Base-by-base conservation (phyloP, 2,329 filamentous ascomycete species). In the Samsoniella hepiali region DNA sequence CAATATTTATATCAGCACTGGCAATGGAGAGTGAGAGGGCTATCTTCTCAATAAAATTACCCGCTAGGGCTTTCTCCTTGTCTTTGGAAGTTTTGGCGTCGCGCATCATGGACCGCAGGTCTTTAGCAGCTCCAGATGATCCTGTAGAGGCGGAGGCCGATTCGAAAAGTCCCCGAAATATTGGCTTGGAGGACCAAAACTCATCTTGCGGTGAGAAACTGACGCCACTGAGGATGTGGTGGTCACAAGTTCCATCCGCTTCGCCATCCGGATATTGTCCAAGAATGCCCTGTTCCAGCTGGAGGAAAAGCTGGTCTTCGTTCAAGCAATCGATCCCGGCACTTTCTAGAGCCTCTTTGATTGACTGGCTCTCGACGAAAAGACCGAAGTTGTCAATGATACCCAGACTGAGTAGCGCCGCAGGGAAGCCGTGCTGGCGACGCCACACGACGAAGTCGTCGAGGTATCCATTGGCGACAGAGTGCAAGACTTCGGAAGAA, bases 211-310 rank as follows among this genome's bases (percentile, higher is more conserved):
- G 50, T 0, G 56, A 38, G 13, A 58, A 58, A 44, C 10, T 29
- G n/a, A 40, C 32, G n/a, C 56, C 56, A 32, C 42, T 58, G 15
- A 58, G 32, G 5, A 49, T 49, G 10, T 58, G 44, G 44, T 58
- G 56, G 11, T 58, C 44, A 17, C 17, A 47, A 13, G 44, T 38
- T 1, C 56, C 56, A 29, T 49, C 56, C 11, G 56, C 44, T 49
- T 58, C 56, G 5, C 56, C 56, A n/a, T 58, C 56, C 8, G 56
- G 22, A 31, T 58, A 58, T 22, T 58, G 56, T 29, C 44, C 42
- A 5, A 58, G 44, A 15, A 58, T 38, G 15, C 44, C 56, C 31
- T 58, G 56, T n/a, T 58, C 56, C 10, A 58, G 44, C 34, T 58
- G 56, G 32, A 49, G 50, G 31, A 38, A 58, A 44, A 49, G 22